Percentiles rank a stretch among this genome's conserved stretches.
These are phyloP conservation scores for Chrysosphaeria jannelii DNA, from an alignment of 2,329 filamentous ascomycete genomes.

Conservation along the genomic window DNA sequence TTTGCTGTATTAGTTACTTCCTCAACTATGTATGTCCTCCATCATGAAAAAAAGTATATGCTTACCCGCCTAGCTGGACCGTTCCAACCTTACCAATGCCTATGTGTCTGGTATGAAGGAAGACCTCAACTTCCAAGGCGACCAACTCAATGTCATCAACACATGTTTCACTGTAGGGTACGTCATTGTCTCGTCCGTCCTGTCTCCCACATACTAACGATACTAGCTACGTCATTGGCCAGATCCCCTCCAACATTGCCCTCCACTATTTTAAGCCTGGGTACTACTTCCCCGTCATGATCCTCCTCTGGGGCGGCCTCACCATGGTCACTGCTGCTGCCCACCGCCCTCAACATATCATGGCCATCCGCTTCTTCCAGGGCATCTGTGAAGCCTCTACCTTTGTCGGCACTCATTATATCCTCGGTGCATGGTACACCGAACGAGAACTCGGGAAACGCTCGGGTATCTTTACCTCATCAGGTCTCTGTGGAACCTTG, in stretches of 20 bases:
- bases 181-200: conserved; percentile 21
- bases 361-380: conserved; percentile 26
- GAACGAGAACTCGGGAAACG: conserved; percentile 29
- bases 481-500: conserved; percentile 27
- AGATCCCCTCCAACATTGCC: conserved; percentile 28
- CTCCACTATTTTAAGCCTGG: conserved; percentile 31
- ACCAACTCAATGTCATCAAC: conserved; percentile 22
- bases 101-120: conserved; percentile 23
- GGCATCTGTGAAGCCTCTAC: conserved; percentile 24
- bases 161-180: conserved; percentile 17
- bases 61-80: conserved; percentile 12
- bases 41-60: no score
- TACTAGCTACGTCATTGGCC: conserved; percentile 23
- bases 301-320: conserved; percentile 29
- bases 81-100: conserved; percentile 20
- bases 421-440: conserved; percentile 30
- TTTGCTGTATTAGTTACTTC: conserved; percentile 28
- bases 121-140: conserved; percentile 16
- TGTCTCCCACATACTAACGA: no score
- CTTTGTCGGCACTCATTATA: conserved; percentile 26
- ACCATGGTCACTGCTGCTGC: conserved; percentile 28
- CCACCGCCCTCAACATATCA: conserved; percentile 20
- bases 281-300: conserved; percentile 32
- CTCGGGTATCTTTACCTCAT: conserved; percentile 27
- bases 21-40: conserved; percentile 16